Evolutionary conservation across 176 grass and related monocot species (phyloP).

Genomic region (Phoenix dactylifera): DNA sequence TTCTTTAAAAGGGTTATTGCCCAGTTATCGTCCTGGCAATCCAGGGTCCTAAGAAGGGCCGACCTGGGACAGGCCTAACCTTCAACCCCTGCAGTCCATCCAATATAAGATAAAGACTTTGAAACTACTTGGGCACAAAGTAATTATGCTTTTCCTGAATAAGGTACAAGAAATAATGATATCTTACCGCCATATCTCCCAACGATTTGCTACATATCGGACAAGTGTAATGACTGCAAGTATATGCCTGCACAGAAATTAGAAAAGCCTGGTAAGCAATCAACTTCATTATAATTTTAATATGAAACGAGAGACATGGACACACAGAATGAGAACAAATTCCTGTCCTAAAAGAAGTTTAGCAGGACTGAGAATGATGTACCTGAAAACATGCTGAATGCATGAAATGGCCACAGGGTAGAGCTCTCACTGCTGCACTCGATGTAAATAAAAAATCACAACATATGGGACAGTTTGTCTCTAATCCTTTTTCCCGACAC

Average conservation of each 20-base stretch:
- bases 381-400: conserved; percentile 94
- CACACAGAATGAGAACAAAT: no score
- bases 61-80: no score
- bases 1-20: no score
- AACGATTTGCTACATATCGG: conserved; percentile 83
- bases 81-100: no score
- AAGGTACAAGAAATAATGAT: not conserved
- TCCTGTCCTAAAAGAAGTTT: no score
- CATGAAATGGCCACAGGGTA: conserved; percentile 92
- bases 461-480: conserved; percentile 87
- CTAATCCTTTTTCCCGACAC: conserved; percentile 70
- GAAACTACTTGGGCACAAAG: no score
- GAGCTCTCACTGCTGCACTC: conserved; percentile 58
- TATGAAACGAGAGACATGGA: no score
- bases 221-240: conserved; percentile 83
- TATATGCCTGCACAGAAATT: conserved; percentile 52
- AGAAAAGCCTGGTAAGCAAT: not conserved
- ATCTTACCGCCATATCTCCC: conserved; percentile 72
- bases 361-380: not conserved
- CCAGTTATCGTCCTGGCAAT: no score
- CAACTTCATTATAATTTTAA: not conserved
- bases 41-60: no score
- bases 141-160: not conserved
- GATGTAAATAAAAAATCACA: conserved; percentile 82
- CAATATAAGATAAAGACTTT: no score